phyloP scores from a whole-genome alignment of 1,139 yeast genomes.

The Spathaspora sp. region DNA sequence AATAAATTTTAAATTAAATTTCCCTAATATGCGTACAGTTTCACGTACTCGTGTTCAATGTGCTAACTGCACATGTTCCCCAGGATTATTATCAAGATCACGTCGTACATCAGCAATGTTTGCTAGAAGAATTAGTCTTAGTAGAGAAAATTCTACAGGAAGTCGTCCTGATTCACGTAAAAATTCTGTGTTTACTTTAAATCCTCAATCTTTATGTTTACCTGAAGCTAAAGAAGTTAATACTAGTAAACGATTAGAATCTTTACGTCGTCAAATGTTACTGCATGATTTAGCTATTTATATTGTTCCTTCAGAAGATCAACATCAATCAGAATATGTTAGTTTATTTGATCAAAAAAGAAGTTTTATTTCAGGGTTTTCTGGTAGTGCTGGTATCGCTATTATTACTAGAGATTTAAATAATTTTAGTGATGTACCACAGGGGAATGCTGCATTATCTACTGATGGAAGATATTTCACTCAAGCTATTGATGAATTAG shows the following conservation, averaged over 20 bases:
- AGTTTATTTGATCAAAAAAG: conserved; percentile 79
- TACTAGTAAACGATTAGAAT: conserved; percentile 58
- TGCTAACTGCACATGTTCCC: conserved; percentile 78
- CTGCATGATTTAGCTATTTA: conserved; percentile 69
- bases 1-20: no score
- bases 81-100: conserved; percentile 70
- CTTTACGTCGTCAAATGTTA: conserved; percentile 66
- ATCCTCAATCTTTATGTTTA: conserved; percentile 44
- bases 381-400: conserved; percentile 95
- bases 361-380: conserved; percentile 82
- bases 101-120: conserved; percentile 54
- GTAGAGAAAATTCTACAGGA: conserved; percentile 26
- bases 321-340: conserved; percentile 91
- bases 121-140: conserved; percentile 47
- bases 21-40: conserved; percentile 24
- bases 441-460: conserved; percentile 74
- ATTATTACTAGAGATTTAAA: conserved; percentile 71
- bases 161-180: conserved; percentile 27
- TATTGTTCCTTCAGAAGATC: conserved; percentile 88
- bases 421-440: conserved; percentile 57
- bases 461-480: conserved; percentile 95
- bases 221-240: conserved; percentile 52
- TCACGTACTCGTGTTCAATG: conserved; percentile 51
- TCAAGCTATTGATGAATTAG: conserved; percentile 87
- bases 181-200: conserved; percentile 50